Evolutionary conservation across 169 alveolate genomes (phyloP).

Genomic region (Plasmodium sp.): DNA sequence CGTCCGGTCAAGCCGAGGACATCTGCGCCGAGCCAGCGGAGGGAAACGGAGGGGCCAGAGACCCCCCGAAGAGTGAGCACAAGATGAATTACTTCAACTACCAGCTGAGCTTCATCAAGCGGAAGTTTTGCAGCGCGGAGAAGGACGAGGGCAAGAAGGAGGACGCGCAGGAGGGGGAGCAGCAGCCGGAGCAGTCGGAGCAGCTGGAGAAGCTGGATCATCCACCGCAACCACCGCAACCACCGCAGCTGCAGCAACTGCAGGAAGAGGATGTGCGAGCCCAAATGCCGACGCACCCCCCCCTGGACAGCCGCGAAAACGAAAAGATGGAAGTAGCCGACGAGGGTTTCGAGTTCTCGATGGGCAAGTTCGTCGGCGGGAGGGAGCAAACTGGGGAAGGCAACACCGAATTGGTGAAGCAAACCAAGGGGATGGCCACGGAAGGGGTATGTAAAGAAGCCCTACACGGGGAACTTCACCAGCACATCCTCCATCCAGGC

Average conservation of each 20-base stretch:
- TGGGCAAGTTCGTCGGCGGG: not conserved
- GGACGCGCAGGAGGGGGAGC: not conserved
- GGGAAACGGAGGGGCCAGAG: not conserved
- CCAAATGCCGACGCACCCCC: not conserved
- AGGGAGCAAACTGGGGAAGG: not conserved
- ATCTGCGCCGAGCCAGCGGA: not conserved
- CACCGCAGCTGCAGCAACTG: too few species aligned
- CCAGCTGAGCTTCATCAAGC: not conserved
- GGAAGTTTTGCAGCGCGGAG: not conserved
- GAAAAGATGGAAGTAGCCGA: not conserved
- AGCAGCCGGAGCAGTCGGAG: not conserved
- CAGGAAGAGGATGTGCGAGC: not conserved
- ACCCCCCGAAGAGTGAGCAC: not conserved
- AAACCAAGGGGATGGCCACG: not conserved
- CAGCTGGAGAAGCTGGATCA: not conserved
- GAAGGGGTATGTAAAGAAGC: not conserved
- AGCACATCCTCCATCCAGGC: not conserved
- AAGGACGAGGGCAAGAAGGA: slow-evolving; percentile 18
- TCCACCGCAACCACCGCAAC: too few species aligned
- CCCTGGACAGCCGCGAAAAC: not conserved
- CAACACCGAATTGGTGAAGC: not conserved
- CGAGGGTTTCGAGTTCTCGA: not conserved
- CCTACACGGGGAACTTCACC: not conserved
- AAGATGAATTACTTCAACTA: slow-evolving; percentile 31
- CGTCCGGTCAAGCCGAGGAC: not conserved